Conservation (phyloP, 345 rosid genomes). For the Eucalyptus curtisii region DNA sequence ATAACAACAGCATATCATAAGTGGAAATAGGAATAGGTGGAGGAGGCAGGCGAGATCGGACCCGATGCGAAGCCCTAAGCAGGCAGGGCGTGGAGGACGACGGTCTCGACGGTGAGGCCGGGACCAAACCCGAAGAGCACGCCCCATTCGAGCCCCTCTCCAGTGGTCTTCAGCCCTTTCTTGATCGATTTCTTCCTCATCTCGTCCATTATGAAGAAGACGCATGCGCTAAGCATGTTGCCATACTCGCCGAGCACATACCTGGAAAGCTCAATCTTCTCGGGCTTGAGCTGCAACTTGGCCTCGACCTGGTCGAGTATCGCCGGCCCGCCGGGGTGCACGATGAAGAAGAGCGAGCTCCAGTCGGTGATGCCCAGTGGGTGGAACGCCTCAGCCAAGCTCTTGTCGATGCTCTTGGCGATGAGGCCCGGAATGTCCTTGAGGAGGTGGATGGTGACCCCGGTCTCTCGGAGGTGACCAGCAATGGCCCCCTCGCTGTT, state of each 20-base stretch:
- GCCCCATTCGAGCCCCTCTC: constrained; percentile 53
- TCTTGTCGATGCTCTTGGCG: constrained; percentile 20
- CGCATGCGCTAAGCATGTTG: constrained; percentile 34
- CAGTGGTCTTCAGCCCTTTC: constrained; percentile 14
- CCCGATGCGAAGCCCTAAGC: not conserved
- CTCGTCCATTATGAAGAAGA: constrained; percentile 33
- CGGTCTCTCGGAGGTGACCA: constrained; percentile 35
- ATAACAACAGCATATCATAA: not conserved
- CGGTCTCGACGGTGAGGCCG: constrained; percentile 35
- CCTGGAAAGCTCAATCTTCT: constrained; percentile 24
- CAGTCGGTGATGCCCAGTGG: constrained; percentile 35
- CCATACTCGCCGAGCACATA: constrained; percentile 28
- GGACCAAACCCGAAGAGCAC: constrained; percentile 45
- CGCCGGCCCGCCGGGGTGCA: constrained; percentile 43
- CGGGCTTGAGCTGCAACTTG: constrained; percentile 11
- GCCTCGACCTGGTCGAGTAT: constrained; percentile 33
- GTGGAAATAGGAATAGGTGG: not conserved
- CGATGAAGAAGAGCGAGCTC: constrained; percentile 43
- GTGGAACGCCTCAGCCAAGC: constrained; percentile 19
- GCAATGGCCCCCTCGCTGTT: constrained; percentile 35
- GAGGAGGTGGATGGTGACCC: constrained; percentile 27
- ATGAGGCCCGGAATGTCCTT: constrained; percentile 30
- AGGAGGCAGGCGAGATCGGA: not conserved
- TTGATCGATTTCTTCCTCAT: constrained; percentile 23
- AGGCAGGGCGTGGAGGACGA: constrained; percentile 19